A percentile compares a stretch with the other conserved stretches of the same genome.
phyloP scores from a whole-genome alignment of 805 yeast genomes.

The Metschnikowia cerradonensis region DNA sequence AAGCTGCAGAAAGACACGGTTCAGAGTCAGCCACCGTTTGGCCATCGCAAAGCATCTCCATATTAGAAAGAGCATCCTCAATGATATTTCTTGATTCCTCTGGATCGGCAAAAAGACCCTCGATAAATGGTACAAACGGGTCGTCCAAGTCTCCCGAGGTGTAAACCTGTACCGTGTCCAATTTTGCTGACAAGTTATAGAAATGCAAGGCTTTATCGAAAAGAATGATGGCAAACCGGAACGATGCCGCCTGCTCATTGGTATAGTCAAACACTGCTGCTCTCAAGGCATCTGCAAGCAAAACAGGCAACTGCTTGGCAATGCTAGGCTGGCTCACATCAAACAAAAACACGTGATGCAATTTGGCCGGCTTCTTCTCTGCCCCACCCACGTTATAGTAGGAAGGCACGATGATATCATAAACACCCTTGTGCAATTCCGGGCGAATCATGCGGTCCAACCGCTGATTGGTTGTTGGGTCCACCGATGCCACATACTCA shows the following conservation, averaged over 20 bases:
- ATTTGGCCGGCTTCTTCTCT: slow-evolving; percentile 31
- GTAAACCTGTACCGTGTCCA: slow-evolving; percentile 54
- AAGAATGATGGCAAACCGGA: slow-evolving; percentile 60
- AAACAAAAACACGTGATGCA: slow-evolving; percentile 69
- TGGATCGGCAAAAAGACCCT: slow-evolving; percentile 80
- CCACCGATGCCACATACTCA: slow-evolving; percentile 63
- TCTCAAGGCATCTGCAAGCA: slow-evolving; percentile 69
- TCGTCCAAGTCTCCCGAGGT: slow-evolving; percentile 69
- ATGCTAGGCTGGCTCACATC: slow-evolving; percentile 63
- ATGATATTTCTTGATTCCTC: slow-evolving; percentile 58
- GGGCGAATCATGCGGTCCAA: slow-evolving; percentile 63
- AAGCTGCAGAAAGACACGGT: slow-evolving; percentile 76
- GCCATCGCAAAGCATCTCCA: slow-evolving; percentile 45
- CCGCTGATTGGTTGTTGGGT: slow-evolving; percentile 53
- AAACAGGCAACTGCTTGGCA: slow-evolving; percentile 55
- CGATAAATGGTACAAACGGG: slow-evolving; percentile 74
- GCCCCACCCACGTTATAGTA: slow-evolving; percentile 57
- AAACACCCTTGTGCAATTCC: slow-evolving; percentile 77
- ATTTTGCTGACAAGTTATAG: slow-evolving; percentile 57
- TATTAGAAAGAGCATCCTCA: slow-evolving; percentile 59
- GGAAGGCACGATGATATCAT: slow-evolving; percentile 76
- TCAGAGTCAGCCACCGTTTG: slow-evolving; percentile 46
- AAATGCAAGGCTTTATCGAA: slow-evolving; percentile 72
- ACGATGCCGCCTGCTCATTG: slow-evolving; percentile 5
- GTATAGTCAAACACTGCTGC: slow-evolving; percentile 42